Base-by-base conservation (phyloP, 108 stramenopile genomes). In the Skeletonema menzelii region DNA sequence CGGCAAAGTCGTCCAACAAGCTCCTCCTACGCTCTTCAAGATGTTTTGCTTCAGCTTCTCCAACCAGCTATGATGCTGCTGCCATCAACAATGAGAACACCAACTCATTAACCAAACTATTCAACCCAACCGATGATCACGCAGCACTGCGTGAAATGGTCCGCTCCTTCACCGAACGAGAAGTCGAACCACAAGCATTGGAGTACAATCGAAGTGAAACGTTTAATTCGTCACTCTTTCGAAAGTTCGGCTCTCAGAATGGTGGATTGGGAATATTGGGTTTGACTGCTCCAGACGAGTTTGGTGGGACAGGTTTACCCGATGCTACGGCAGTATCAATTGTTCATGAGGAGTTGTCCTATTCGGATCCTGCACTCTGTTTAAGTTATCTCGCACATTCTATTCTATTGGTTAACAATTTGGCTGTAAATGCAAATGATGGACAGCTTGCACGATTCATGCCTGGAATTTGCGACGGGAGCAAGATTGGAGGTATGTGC, bases 301-400 rank as follows among this genome's bases (percentile, higher is more conserved):
- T 95, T 69, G 97, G 97, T 17, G 99, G 99, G 4, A 82, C 89
- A 3, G 97, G 97, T 5, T 67, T 91, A 63, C 53, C 68, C 19
- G 75, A 82, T 37, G 97, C 98, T n/a, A 83, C 93, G 8, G 95
- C 97, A 4, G 95, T 93, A 10, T 80, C 76, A 5, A 81, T 97
- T 26, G 95, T 87, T 1, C 95, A 92, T 67, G 92, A 94, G 75
- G 95, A 96, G 75, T 70, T 99, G 26, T 85, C 90, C 20, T 98
- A 98, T 65, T 82, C 91, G 26, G 99, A 99, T 81, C 99, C 99
- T 2, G 97, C 97, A 26, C 95, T 99, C 59, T 99, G 98, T 84
- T 72, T 99, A 63, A 88, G 92, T 27, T 99, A 99, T 77, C 75
- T 99, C 60, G 99, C 97, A 13, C 97, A 99, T 84, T 94, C 93